phyloP scores from a whole-genome alignment of 164 flowering plant genomes.

The Protea cynaroides region DNA sequence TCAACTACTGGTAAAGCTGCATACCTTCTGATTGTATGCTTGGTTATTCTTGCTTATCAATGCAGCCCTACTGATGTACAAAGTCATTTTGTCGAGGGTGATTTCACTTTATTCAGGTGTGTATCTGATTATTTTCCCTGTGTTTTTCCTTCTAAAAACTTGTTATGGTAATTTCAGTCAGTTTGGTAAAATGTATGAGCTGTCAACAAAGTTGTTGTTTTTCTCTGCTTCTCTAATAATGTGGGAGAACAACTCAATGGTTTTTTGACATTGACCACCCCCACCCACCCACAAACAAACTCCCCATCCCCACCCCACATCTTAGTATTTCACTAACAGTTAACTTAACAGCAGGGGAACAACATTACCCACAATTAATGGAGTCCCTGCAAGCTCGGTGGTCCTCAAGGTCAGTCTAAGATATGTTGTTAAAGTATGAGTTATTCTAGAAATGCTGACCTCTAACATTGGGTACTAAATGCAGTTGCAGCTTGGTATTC shows the following conservation, averaged over 20 bases:
- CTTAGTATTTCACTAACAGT: constrained; percentile 7
- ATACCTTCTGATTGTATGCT: constrained; percentile 5
- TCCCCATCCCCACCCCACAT: no score
- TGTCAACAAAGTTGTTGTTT: not conserved
- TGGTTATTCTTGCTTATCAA: constrained; percentile 15
- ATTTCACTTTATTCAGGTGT: constrained; percentile 31
- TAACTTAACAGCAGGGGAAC: constrained; percentile 29
- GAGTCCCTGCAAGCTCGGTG: constrained; percentile 20
- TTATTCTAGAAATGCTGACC: constrained; percentile 1
- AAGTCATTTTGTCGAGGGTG: constrained; percentile 12
- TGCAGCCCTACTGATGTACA: constrained; percentile 26
- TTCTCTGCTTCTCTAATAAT: not conserved
- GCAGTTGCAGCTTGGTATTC: constrained; percentile 46
- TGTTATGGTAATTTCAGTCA: not conserved
- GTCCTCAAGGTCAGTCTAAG: constrained; percentile 41
- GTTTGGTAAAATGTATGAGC: not conserved
- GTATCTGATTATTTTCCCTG: constrained; percentile 7
- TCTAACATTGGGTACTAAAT: constrained; percentile 19
- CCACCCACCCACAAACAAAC: no score
- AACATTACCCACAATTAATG: constrained; percentile 16
- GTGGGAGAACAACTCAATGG: not conserved
- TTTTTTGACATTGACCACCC: no score
- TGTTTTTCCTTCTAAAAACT: not conserved
- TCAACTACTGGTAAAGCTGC: not conserved
- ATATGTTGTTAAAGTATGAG: not conserved